Evolutionary conservation across 441 rosid genomes (phyloP), one percentile per base, ranked within the genome.

Genomic region (Biscutella laevigata): DNA sequence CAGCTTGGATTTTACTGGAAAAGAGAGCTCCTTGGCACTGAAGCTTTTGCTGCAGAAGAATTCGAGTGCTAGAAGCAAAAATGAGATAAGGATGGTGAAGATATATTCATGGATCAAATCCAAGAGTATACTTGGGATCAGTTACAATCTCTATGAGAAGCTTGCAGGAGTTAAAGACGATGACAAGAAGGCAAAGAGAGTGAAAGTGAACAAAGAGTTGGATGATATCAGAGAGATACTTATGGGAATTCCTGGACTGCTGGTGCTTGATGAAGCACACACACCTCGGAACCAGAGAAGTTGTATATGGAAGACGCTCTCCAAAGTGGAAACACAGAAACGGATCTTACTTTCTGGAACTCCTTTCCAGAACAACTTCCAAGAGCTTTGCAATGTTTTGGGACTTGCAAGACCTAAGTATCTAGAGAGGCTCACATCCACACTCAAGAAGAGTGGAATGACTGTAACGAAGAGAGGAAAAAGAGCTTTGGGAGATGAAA

Each of bases 331-430:
- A 45, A 82, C 94, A 0, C 71, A 72, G 48, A 84, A 66, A 71
- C 79, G 84, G 1, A 75, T 88, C 32, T 73, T 82, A 47, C 86
- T 88, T 8, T 82, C 91, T 0, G 96, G 96, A 28, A 88, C 96
- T 6, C 94, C 96, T 5, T 87, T 87, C 52, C 96, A 87, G 71
- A 87, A 87, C 49, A 87, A 82, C 57, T 88, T 84, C 44, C 77
- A 66, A 14, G 94, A 88, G 76, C 79, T 88, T n/a, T 48, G 62
- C 28, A 67, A 67, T 41, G 67, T 61, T 21, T 42, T 67, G 53
- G 66, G 67, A 11, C 67, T 67, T 22, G 71, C 71, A 10, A 59
- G 71, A 21, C 71, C 71, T 0, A 59, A 59, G 34, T 66, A 66
- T 32, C 57, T 59, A 12, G 60, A 59, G 26, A 59, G 15, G 46